Conservation (phyloP, 2,329 filamentous ascomycete genomes). For the Fusarium sp. region DNA sequence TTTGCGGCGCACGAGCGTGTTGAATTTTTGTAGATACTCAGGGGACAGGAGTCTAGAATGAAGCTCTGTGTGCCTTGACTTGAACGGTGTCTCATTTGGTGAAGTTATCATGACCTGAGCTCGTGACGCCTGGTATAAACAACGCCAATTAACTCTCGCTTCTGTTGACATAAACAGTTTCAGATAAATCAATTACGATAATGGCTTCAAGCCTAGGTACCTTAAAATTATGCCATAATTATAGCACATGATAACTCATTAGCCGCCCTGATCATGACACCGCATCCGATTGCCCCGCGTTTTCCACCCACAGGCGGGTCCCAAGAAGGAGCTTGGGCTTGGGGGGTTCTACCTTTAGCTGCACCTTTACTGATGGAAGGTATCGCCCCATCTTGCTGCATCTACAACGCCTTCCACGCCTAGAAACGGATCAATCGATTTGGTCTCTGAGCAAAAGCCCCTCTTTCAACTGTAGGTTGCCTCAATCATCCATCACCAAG, state of each 20-base stretch:
- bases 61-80: constrained; percentile 31
- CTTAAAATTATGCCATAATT: neutral
- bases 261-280: constrained; percentile 28
- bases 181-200: neutral
- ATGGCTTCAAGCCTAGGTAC: neutral
- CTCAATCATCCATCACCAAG: constrained; percentile 9
- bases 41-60: constrained; percentile 32
- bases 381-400: constrained; percentile 30
- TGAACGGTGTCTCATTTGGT: neutral
- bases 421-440: constrained; percentile 18
- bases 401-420: constrained; percentile 25
- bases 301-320: constrained; percentile 25
- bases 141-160: neutral
- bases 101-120: neutral
- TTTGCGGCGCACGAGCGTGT: constrained; percentile 32
- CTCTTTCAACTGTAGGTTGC: constrained; percentile 31
- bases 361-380: constrained; percentile 7
- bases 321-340: constrained; percentile 9
- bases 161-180: neutral
- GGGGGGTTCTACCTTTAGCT: constrained; percentile 9
- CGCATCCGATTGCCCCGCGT: constrained; percentile 37
- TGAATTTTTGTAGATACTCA: constrained; percentile 43
- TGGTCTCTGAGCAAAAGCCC: constrained; percentile 14
- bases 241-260: constrained; percentile 1
- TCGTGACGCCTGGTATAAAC: neutral